Evolutionary conservation across 129 eudicot species (phyloP).

Genomic region (Helichrysum umbraculigerum): DNA sequence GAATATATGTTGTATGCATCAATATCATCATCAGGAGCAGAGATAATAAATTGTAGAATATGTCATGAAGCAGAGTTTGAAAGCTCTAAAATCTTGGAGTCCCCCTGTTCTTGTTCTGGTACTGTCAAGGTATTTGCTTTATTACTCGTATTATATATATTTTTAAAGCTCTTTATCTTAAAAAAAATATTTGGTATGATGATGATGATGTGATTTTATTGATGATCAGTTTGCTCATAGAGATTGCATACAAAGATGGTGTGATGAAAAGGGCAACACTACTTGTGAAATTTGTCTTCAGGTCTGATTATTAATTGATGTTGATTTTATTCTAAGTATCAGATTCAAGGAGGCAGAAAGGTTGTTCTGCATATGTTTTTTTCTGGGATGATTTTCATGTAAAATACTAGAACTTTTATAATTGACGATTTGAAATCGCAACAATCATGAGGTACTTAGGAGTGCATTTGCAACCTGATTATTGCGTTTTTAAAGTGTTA

Average conservation of each 20-base stretch:
- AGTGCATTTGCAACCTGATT: not conserved
- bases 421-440: too few relatives aligned
- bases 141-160: not conserved
- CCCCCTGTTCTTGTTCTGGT: slow-evolving; percentile 27
- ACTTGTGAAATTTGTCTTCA: slow-evolving; percentile 78
- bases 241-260: slow-evolving; percentile 84
- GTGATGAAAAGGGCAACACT: slow-evolving; percentile 75
- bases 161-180: not conserved
- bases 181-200: too few relatives aligned
- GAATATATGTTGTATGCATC: slow-evolving; percentile 19
- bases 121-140: slow-evolving; percentile 18
- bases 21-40: slow-evolving; percentile 14
- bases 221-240: slow-evolving; percentile 70
- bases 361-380: not conserved
- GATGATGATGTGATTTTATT: slow-evolving; percentile 13
- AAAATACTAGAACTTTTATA: not conserved
- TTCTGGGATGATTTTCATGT: not conserved
- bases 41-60: slow-evolving; percentile 19
- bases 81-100: slow-evolving; percentile 19
- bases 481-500: not conserved
- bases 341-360: not conserved
- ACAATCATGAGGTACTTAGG: too few relatives aligned
- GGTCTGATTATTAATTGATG: slow-evolving; percentile 33
- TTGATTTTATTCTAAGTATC: not conserved
- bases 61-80: slow-evolving; percentile 33